phyloP scores from a whole-genome alignment of 1,139 yeast genomes.

The Debaryomyces sp. region DNA sequence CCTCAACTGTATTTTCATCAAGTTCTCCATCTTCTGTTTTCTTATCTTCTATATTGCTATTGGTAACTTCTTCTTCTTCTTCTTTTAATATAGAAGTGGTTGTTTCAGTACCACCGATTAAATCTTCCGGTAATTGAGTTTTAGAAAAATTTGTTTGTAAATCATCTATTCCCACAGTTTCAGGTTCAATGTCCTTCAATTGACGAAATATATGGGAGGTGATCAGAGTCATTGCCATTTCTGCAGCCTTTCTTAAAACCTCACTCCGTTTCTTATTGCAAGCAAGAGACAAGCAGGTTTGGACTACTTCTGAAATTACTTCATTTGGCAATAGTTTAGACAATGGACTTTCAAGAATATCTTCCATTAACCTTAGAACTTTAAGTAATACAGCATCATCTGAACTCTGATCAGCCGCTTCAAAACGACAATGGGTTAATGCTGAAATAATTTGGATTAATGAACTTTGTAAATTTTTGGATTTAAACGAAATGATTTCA shows the following conservation, averaged over 20 bases:
- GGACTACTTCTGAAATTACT: constrained; percentile 84
- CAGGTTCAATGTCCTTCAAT: constrained; percentile 60
- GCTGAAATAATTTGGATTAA: constrained; percentile 70
- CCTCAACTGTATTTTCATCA: constrained; percentile 6
- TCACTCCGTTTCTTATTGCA: constrained; percentile 93
- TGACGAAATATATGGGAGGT: constrained; percentile 70
- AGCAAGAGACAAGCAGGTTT: constrained; percentile 89
- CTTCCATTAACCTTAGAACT: constrained; percentile 75
- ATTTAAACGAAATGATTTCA: constrained; percentile 49
- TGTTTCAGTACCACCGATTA: constrained; percentile 41
- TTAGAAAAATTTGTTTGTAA: constrained; percentile 39
- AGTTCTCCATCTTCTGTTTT: constrained; percentile 4
- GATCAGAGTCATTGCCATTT: constrained; percentile 74
- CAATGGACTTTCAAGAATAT: constrained; percentile 64
- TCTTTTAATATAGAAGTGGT: constrained; percentile 6
- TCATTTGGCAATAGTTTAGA: constrained; percentile 75
- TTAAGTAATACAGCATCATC: constrained; percentile 91
- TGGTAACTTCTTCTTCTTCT: constrained; percentile 12
- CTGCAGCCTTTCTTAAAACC: constrained; percentile 86
- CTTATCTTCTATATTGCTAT: constrained; percentile 4
- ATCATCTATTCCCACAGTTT: constrained; percentile 28
- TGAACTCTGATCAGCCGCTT: constrained; percentile 89
- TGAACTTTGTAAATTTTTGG: constrained; percentile 51
- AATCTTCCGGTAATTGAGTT: constrained; percentile 42
- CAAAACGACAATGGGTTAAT: constrained; percentile 92